phyloP scores from a whole-genome alignment of 2,329 filamentous ascomycete genomes.

The Emmonsia crescens region DNA sequence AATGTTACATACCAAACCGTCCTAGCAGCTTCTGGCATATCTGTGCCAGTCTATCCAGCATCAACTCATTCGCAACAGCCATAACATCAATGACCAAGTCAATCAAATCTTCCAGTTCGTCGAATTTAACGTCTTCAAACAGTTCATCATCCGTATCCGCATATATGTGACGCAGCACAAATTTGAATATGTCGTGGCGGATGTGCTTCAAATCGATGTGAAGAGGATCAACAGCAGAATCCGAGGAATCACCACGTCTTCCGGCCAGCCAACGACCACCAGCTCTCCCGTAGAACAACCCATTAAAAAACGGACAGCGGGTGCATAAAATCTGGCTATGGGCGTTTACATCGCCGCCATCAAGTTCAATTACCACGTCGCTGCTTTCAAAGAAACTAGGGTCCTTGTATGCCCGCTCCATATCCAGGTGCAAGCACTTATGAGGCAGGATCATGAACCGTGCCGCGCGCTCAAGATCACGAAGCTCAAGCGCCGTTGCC shows the following conservation, averaged over 20 bases:
- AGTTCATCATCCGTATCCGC: conserved; percentile 69
- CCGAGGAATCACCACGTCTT: conserved; percentile 42
- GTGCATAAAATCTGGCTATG: conserved; percentile 73
- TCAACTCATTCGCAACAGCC: conserved; percentile 81
- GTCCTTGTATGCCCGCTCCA: conserved; percentile 59
- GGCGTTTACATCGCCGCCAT: conserved; percentile 54
- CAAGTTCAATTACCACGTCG: conserved; percentile 70
- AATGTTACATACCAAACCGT: conserved; percentile 49
- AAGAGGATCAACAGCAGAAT: conserved; percentile 38
- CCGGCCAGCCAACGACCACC: conserved; percentile 71
- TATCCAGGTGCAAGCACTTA: conserved; percentile 55
- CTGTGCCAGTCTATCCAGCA: conserved; percentile 84
- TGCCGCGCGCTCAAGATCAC: conserved; percentile 62
- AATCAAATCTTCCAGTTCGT: conserved; percentile 69
- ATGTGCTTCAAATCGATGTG: conserved; percentile 77
- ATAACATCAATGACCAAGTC: conserved; percentile 88
- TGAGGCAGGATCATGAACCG: conserved; percentile 60
- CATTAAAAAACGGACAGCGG: conserved; percentile 85
- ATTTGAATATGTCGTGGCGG: conserved; percentile 58
- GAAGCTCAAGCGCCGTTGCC: conserved; percentile 60
- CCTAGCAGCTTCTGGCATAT: conserved; percentile 80
- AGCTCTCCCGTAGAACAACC: conserved; percentile 80
- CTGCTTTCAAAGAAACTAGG: conserved; percentile 63
- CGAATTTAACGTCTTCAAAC: conserved; percentile 63
- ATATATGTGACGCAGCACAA: conserved; percentile 74